Base-by-base conservation (phyloP, 2,329 filamentous ascomycete genomes). In the Didymella exigua region DNA sequence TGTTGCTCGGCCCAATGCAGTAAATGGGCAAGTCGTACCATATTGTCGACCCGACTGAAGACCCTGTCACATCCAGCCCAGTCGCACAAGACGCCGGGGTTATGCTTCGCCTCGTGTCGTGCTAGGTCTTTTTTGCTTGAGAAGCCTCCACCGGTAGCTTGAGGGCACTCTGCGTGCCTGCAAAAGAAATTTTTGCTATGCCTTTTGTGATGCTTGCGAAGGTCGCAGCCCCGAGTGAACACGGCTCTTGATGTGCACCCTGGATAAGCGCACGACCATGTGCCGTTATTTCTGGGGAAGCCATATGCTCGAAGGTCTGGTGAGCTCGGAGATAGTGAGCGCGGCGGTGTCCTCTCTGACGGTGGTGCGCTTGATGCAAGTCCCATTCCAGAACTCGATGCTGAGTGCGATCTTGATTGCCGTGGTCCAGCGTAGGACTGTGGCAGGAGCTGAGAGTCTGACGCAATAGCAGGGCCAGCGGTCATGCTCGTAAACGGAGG, bases 101-200 rank as follows among this genome's bases (percentile, higher is more conserved):
- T 85, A 68, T 87, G 84, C 66, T 85, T 86, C 37, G 84, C 84
- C 68, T 86, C 84, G 59, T 87, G 84, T 33, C 84, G 74, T 23
- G 82, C 81, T 18, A 84, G 80, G 59, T 87, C 84, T 63, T 87
- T 87, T 67, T 85, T 86, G 65, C 82, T 85, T 6, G 83, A 85
- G 66, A 86, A 87, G 0, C 84, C 84, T 27, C 82, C 83, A 30
- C 79, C 78, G 2, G 74, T 77, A 9, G 82, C 76, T 62, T 86
- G 82, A 11, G 83, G 82, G 66, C 84, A 87, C 11, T 82, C 82
- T 43, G 81, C 76, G 54, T 84, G 78, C 4, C 83, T 81, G 69
- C 84, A 87, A 69, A 85, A 86, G 48, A 86, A 80, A 14, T 83
- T 79, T 62, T 86, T 86, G 24, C 80, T 83, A 68, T 87, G 84